Evolutionary conservation across 2,329 filamentous ascomycete species (phyloP), one percentile per base, ranked within the genome.

Genomic region (Diaporthe humulicola): DNA sequence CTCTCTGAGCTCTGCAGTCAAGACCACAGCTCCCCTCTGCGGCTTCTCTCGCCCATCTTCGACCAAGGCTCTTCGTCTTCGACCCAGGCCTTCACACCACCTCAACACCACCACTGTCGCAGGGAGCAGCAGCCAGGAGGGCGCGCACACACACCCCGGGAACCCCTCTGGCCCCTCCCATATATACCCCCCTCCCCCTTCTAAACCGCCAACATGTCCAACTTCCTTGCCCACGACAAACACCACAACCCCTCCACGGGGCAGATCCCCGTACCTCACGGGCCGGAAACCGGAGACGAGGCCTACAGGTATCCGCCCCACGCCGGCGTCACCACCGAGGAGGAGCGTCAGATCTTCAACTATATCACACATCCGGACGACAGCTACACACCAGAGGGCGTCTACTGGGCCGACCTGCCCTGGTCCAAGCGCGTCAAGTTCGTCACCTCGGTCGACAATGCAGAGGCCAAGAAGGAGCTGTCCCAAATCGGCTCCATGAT

Each of bases 361-460:
- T 91, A 93, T 78, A 87, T 98, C 74, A 93, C 97, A 73, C 93
- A 94, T 73, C 96, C 96, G 3, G 94, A 97, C 81, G 96, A 98
- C 86, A 93, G 92, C 77, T 98, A 96, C 86, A 94, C 93, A 73
- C 85, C 89, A 73, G 91, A 96, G 28, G 96, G 96, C 76, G 89
- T 91, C 78, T 98, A 98, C 89, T 98, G 96, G 96, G 96, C 96
- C 45, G 96, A 98, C 82, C 87, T 98, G 79, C 92, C 93, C 28
- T 81, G 95, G 69, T 79, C 84, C 75, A 85, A 96, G 86, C 92
- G 94, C 77, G 82, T 94, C 80, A 87, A 88, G 77, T 98, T 98
- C 81, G 93, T 98, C 81, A 88, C 86, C 82, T 89, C 90, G 74
- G 92, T 95, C 82, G 93, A 98, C 84, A 87, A 87, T 75, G 86